Base-by-base conservation (phyloP, 1,139 yeast genomes). In the Lodderomyces parapsilosis region DNA sequence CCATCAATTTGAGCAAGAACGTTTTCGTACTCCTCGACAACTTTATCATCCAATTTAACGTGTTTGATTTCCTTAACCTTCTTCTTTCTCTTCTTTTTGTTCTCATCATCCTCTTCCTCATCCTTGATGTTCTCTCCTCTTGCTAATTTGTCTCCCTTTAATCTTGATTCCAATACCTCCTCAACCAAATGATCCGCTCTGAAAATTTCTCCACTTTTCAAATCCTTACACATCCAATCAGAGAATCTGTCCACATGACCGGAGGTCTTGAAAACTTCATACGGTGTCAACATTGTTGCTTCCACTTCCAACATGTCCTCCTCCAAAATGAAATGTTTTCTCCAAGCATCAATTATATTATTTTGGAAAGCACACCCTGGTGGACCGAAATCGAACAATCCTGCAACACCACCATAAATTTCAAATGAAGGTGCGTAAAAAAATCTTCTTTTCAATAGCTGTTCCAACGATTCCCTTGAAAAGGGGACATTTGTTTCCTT, bases 261-360 rank as follows among this genome's bases (percentile, higher is more conserved):
- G 42, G 98, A 91, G 38, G 99, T 94, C 73, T 94, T 94, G 65
- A 94, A 78, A 37, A 94, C 99, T 63, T 94, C 99, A 60, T 88
- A 85, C 14, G 99, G 99, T 38, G 99, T 94, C 66, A 94, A 76
- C 89, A 93, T 91, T 47, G 99, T 89, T 66, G 96, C 85, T 72
- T 94, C 99, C 46, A 94, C 98, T 68, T 94, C 99, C 63, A 91
- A 80, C 98, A 94, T 94, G 60, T 93, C 98, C 71, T 94, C 99
- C 67, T 94, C 98, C 53, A 94, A 76, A 51, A 94, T 83, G 64
- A 94, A 94, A 69, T 94, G 99, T 68, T 91, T 93, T 75, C 98
- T 85, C 99, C 99, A 94, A 40, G 82, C 79, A 60, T 94, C 99
- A 49, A 94, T 74, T 51, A 94, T 79, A 66, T 93, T 93, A 58